Evolutionary conservation across 257 asterid genomes (phyloP).

Genomic region (Echites panduratus): DNA sequence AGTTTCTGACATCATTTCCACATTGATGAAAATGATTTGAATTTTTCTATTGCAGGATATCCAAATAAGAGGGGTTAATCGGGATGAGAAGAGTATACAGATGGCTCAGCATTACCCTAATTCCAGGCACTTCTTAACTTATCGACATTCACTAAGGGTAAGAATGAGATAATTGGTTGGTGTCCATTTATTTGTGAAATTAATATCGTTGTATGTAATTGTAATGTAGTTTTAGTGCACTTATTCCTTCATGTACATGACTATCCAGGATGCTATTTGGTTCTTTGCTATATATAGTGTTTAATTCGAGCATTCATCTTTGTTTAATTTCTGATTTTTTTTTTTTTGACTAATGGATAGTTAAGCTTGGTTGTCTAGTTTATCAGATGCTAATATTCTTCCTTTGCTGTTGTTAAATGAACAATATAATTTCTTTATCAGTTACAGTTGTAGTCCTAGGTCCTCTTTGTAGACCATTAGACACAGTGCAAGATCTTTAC

Average conservation of each 20-base stretch:
- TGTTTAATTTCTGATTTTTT: not conserved
- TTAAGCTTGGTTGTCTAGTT: not conserved
- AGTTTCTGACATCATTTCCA: constrained; percentile 11
- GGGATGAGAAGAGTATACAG: constrained; percentile 80
- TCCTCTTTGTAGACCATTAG: not conserved
- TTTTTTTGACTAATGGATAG: too few species aligned
- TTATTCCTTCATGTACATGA: not conserved
- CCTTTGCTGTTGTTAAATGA: not conserved
- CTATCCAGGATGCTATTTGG: not conserved
- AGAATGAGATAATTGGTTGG: constrained; percentile 1
- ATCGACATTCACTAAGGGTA: constrained; percentile 92
- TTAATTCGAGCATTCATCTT: not conserved
- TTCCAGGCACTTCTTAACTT: constrained; percentile 91
- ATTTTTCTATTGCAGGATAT: constrained; percentile 56
- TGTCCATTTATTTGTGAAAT: too few species aligned
- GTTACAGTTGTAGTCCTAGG: too few species aligned
- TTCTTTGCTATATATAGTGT: not conserved
- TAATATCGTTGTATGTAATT: not conserved
- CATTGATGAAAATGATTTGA: not conserved
- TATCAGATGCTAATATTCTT: not conserved
- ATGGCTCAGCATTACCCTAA: constrained; percentile 83
- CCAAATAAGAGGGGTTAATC: constrained; percentile 93
- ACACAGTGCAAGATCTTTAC: not conserved
- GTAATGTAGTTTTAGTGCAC: not conserved
- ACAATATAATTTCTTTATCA: not conserved